Evolutionary conservation across 768 basidiomycete species (phyloP).

Genomic region (Leucocoprinus leucothites): DNA sequence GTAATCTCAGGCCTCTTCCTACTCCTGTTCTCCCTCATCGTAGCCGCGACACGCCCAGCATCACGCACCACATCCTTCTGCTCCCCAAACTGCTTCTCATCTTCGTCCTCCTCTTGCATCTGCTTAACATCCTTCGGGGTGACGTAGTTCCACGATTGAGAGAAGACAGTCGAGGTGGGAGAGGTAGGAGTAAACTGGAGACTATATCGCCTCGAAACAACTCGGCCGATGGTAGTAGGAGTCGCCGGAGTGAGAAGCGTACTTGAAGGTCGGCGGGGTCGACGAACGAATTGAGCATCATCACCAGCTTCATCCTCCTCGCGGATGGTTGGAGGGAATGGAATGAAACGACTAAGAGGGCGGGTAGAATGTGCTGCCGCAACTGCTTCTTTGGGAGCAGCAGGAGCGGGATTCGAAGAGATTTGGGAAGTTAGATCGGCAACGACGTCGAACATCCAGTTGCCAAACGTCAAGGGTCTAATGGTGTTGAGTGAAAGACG

Average conservation of each 20-base stretch:
- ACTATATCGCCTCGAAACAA: conserved; percentile 38
- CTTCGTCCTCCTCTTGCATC: conserved; percentile 21
- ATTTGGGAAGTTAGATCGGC: conserved; percentile 52
- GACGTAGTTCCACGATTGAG: conserved; percentile 7
- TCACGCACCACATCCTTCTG: conserved; percentile 40
- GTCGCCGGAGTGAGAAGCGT: conserved; percentile 25
- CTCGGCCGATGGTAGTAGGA: conserved; percentile 20
- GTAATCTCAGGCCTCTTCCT: conserved; percentile 14
- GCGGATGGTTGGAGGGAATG: conserved; percentile 18
- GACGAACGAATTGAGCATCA: conserved; percentile 7
- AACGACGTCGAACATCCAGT: conserved; percentile 84
- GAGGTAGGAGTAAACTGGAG: conserved; percentile 66
- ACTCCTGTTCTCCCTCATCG: conserved; percentile 20
- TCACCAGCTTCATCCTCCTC: conserved; percentile 20
- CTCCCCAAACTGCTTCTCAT: conserved; percentile 32
- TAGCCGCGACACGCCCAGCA: conserved; percentile 35
- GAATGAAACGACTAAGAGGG: conserved; percentile 33
- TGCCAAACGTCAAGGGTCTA: conserved; percentile 62
- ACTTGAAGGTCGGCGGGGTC: conserved; percentile 18
- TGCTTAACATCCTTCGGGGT: conserved; percentile 19
- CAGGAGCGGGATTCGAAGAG: conserved; percentile 11
- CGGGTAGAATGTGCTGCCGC: conserved; percentile 22
- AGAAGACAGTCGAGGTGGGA: conserved; percentile 31
- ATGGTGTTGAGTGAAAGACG: conserved; percentile 41
- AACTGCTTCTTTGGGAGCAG: conserved; percentile 16